phyloP scores from a whole-genome alignment of 2,329 filamentous ascomycete genomes.

The Colletotrichum euphorbiae region DNA sequence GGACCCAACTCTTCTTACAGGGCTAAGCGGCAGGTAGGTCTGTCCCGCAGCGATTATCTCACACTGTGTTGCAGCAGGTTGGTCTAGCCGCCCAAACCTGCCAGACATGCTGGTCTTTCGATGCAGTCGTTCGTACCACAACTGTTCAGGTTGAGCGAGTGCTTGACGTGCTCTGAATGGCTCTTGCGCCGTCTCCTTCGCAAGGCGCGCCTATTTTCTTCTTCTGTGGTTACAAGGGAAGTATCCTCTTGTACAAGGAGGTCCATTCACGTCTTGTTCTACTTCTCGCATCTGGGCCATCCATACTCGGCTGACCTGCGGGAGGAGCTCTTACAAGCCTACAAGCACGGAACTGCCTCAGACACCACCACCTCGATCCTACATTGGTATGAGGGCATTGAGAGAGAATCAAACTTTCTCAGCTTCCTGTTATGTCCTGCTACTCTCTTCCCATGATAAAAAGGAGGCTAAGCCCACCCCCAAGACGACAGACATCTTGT shows the following conservation, averaged over 20 bases:
- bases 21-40: slow-evolving; percentile 3
- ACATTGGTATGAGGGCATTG: too few relatives aligned
- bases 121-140: slow-evolving; percentile 22
- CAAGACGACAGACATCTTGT: too few relatives aligned
- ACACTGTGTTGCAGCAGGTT: slow-evolving; percentile 35
- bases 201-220: not conserved
- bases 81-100: slow-evolving; percentile 19
- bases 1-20: slow-evolving; percentile 10
- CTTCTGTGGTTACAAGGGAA: not conserved
- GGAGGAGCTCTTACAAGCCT: slow-evolving; percentile 1
- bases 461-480: too few relatives aligned
- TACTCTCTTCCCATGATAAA: too few relatives aligned
- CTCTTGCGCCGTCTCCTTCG: not conserved
- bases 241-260: slow-evolving; percentile 15
- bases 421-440: too few relatives aligned
- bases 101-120: slow-evolving; percentile 10
- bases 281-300: not conserved
- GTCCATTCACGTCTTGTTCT: not conserved
- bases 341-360: too few relatives aligned
- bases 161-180: slow-evolving; percentile 15
- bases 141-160: not conserved
- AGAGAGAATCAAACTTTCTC: too few relatives aligned
- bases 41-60: not conserved
- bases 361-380: too few relatives aligned
- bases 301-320: not conserved